phyloP scores from a whole-genome alignment of 208 protist genomes.

The Spongospora subterranea region DNA sequence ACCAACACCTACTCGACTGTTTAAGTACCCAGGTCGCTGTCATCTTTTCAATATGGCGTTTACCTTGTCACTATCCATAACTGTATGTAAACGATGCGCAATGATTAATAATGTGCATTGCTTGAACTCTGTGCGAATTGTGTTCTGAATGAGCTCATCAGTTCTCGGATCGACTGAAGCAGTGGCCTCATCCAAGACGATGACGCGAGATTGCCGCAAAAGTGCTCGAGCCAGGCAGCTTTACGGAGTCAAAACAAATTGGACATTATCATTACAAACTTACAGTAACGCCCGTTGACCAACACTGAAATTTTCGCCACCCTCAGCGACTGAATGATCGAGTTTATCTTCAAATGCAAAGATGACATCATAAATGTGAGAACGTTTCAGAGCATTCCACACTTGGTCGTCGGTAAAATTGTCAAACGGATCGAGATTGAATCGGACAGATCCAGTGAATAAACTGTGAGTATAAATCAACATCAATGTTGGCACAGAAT shows the following conservation, averaged over 20 bases:
- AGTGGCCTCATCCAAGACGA: slow-evolving; percentile 93
- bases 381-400: slow-evolving; percentile 71
- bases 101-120: slow-evolving; percentile 91
- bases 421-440: slow-evolving; percentile 73
- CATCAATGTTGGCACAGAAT: not conserved
- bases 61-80: slow-evolving; percentile 75
- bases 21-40: not conserved
- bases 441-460: slow-evolving; percentile 70
- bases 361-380: slow-evolving; percentile 60
- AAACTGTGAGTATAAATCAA: slow-evolving; percentile 75
- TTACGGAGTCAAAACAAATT: slow-evolving; percentile 66
- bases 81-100: slow-evolving; percentile 89
- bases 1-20: not conserved
- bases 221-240: slow-evolving; percentile 89
- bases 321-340: slow-evolving; percentile 72
- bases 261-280: not conserved
- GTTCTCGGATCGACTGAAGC: slow-evolving; percentile 79
- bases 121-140: slow-evolving; percentile 82
- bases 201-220: slow-evolving; percentile 74
- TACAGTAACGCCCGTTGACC: slow-evolving; percentile 88
- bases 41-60: not conserved
- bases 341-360: slow-evolving; percentile 60
- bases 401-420: slow-evolving; percentile 64
- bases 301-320: slow-evolving; percentile 86
- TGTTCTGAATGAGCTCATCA: slow-evolving; percentile 81